These are phyloP conservation scores for Emergomyces orientalis DNA, from an alignment of 2,329 filamentous ascomycete species.

Conservation along the genomic window DNA sequence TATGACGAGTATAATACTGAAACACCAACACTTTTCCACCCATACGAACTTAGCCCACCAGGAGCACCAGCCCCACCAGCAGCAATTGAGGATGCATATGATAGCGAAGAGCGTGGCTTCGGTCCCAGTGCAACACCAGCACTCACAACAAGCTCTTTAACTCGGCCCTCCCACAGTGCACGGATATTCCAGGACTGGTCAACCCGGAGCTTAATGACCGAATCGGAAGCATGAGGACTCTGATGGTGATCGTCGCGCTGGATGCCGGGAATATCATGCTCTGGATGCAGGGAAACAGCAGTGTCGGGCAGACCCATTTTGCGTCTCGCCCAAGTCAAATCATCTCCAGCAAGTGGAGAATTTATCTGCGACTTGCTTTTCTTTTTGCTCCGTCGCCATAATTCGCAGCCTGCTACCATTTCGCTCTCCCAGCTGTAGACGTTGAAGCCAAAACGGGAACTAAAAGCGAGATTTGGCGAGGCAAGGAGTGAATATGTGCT, in stretches of 20 bases:
- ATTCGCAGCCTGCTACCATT: constrained; percentile 80
- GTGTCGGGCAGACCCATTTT: constrained; percentile 22
- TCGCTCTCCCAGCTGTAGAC: constrained; percentile 97
- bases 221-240: constrained; percentile 60
- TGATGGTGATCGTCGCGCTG: constrained; percentile 13
- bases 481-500: constrained; percentile 88
- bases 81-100: constrained; percentile 20
- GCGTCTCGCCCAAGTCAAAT: constrained; percentile 38
- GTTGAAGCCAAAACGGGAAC: constrained; percentile 91
- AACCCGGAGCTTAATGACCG: constrained; percentile 80
- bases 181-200: constrained; percentile 83
- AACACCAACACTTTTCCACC: constrained; percentile 34
- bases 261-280: constrained; percentile 13
- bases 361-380: constrained; percentile 11
- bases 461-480: constrained; percentile 70
- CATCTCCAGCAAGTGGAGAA: constrained; percentile 24
- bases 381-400: constrained; percentile 59
- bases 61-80: constrained; percentile 20
- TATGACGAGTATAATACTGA: constrained; percentile 37
- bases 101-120: constrained; percentile 27
- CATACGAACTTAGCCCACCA: constrained; percentile 28
- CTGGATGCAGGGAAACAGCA: constrained; percentile 16
- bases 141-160: constrained; percentile 88
- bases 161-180: constrained; percentile 81
- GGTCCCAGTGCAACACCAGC: constrained; percentile 75